Conservation (phyloP, 345 rosid species). For the Sonneratia alba region DNA sequence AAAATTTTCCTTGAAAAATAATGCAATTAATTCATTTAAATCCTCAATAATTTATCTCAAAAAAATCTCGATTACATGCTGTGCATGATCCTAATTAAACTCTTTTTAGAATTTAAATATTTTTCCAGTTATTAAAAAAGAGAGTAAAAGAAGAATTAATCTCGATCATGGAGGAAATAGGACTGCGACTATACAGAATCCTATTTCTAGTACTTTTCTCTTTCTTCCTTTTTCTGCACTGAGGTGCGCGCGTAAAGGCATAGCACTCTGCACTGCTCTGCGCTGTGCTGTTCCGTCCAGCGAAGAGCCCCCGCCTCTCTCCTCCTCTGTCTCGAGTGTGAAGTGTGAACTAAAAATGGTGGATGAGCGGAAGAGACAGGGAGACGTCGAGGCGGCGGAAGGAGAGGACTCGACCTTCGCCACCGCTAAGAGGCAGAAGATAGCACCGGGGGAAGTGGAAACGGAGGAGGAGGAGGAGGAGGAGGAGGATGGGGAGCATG, state of each 20-base stretch:
- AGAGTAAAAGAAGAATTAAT: too few relatives aligned
- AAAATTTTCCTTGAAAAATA: too few relatives aligned
- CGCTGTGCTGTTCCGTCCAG: too few relatives aligned
- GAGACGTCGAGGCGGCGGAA: background rate
- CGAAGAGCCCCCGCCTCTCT: background rate
- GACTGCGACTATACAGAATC: too few relatives aligned
- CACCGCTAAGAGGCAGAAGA: conserved; percentile 12
- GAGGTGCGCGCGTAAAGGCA: background rate
- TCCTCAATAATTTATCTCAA: too few relatives aligned
- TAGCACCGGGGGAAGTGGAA: background rate
- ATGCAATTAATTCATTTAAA: too few relatives aligned
- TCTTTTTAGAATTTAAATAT: too few relatives aligned
- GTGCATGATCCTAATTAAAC: too few relatives aligned
- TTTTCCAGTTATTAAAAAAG: too few relatives aligned
- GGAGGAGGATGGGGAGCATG: conserved; percentile 9
- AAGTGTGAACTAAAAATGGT: conserved; percentile 16
- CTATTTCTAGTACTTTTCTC: background rate
- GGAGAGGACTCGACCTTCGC: background rate
- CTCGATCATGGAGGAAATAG: too few relatives aligned
- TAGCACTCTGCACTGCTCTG: background rate
- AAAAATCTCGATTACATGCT: too few relatives aligned
- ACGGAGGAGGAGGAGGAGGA: background rate
- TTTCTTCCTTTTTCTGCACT: background rate
- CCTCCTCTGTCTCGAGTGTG: background rate
- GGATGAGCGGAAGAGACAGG: conserved; percentile 18